Base-by-base conservation (phyloP, 257 asterid genomes). In the Ligustrum vulgare region DNA sequence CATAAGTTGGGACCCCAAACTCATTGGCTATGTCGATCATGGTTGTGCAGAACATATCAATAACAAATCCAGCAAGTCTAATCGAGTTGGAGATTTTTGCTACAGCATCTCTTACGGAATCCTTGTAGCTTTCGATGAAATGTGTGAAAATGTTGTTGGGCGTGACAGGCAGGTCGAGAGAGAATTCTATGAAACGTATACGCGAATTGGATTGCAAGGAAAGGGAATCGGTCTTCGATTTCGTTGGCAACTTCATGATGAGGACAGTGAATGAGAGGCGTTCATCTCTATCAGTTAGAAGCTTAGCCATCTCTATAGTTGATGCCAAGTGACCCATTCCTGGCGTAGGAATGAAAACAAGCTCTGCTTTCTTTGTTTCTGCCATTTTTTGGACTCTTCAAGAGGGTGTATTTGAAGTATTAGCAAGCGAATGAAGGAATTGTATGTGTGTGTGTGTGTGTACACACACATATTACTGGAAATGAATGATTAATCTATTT, bases 331-430 rank as follows among this genome's bases (percentile, higher is more conserved):
- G 97, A 49, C 97, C 86, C 68, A 84, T 84, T 43, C 87, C 85
- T 2, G 95, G 85, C 13, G 80, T 64, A 39, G 97, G 97, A 84
- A 89, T 81, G 85, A 91, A 86, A 32, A 89, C 56, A 0, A 91
- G 72, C 32, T 91, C 85, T 7, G 20, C 16, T 22, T 77, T 82
- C 75, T 45, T 80, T 82, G 64, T 80, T 66, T 68, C 65, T 33
- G 71, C 39, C 39, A 35, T 35, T 35, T 35, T 8, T 35, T 35
- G 5, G 39, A 8, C 39, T 6, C 39, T 35, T 35, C 9, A 34
- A 34, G 37, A 34, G 8, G 31, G 1, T 28, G 1, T 28, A 28
- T 28, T 28, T 28, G 31, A 28, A 28, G 31, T 28, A 28, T 6
- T 35, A 35, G 39, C 39, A 35, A 35, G 37, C 6, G 0, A 35